Conservation (phyloP, 2,329 filamentous ascomycete species). For the Trichoderma lentiforme region DNA sequence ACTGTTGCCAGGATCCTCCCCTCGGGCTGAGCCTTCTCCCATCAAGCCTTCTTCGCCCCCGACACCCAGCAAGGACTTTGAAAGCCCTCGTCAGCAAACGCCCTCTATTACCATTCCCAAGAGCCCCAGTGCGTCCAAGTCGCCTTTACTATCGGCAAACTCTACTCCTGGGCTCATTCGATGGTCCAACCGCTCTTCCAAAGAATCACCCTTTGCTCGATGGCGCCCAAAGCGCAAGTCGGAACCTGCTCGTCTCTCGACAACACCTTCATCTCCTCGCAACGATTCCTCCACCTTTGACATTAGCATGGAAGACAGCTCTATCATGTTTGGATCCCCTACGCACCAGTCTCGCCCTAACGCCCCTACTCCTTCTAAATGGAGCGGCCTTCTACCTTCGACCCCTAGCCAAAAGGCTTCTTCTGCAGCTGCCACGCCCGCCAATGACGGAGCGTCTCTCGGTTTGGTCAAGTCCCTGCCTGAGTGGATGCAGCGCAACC, state of each 20-base stretch:
- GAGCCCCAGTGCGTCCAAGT: conserved; percentile 6
- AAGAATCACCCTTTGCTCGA: conserved; percentile 22
- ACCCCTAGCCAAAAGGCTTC: neutral
- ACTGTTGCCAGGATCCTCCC: conserved; percentile 27
- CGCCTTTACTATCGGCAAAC: neutral
- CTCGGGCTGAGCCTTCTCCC: conserved; percentile 29
- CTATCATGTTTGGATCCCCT: conserved; percentile 21
- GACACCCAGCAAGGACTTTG: conserved; percentile 24
- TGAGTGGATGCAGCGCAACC: neutral
- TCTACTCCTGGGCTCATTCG: conserved; percentile 6
- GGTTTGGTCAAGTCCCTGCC: conserved; percentile 13
- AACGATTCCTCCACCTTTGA: neutral
- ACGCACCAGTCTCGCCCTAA: conserved; percentile 25
- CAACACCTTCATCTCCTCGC: neutral
- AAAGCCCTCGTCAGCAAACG: neutral
- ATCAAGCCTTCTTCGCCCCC: conserved; percentile 31
- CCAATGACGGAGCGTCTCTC: neutral
- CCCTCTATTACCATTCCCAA: neutral
- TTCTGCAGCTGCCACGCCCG: conserved; percentile 22
- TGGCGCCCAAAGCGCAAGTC: conserved; percentile 22
- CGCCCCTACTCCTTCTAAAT: conserved; percentile 32
- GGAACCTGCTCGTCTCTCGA: neutral
- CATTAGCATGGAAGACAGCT: neutral
- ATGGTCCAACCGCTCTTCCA: conserved; percentile 4
- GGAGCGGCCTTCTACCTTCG: conserved; percentile 24